A percentile compares a stretch with the other conserved stretches of the same genome.
Conservation (phyloP, 1,284 basidiomycete genomes). For the Melanopsichium pennsylvanicum region DNA sequence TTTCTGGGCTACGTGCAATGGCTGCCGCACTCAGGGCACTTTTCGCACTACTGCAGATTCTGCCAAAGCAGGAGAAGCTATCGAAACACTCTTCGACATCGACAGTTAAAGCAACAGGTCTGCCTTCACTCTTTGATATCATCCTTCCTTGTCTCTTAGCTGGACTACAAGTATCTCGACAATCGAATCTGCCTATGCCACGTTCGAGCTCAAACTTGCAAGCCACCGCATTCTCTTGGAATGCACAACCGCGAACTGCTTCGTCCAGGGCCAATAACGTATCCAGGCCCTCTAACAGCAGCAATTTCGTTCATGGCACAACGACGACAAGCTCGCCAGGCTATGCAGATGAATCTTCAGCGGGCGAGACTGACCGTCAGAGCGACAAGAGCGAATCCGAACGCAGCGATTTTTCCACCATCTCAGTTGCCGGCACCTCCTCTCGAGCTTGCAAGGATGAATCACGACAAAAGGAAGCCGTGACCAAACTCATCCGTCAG, state of each 20-base stretch:
- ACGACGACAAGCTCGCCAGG: too few species aligned
- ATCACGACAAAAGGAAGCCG: constrained; percentile 18
- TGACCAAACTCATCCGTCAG: constrained; percentile 26
- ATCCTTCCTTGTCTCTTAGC: constrained; percentile 19
- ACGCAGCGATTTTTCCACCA: constrained; percentile 29
- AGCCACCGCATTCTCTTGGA: constrained; percentile 18
- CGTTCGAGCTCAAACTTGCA: constrained; percentile 10
- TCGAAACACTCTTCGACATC: neutral
- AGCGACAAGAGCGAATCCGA: constrained; percentile 43
- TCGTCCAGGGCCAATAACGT: too few species aligned
- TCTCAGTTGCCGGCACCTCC: constrained; percentile 5
- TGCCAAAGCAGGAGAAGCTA: neutral
- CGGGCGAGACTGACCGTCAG: constrained; percentile 22
- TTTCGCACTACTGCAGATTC: constrained; percentile 11
- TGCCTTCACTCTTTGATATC: constrained; percentile 11
- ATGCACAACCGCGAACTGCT: neutral
- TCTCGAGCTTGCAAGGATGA: constrained; percentile 16
- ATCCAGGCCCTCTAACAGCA: too few species aligned
- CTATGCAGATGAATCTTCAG: constrained; percentile 7
- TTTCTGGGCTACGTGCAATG: constrained; percentile 21
- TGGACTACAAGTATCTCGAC: neutral
- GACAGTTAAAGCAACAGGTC: neutral
- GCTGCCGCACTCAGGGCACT: constrained; percentile 36
- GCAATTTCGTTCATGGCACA: too few species aligned
- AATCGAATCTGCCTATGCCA: neutral